A percentile compares a stretch with the other conserved stretches of the same genome.
phyloP scores from a whole-genome alignment of 371 early-diverging fungal species.

The Phascolomyces articulosus region DNA sequence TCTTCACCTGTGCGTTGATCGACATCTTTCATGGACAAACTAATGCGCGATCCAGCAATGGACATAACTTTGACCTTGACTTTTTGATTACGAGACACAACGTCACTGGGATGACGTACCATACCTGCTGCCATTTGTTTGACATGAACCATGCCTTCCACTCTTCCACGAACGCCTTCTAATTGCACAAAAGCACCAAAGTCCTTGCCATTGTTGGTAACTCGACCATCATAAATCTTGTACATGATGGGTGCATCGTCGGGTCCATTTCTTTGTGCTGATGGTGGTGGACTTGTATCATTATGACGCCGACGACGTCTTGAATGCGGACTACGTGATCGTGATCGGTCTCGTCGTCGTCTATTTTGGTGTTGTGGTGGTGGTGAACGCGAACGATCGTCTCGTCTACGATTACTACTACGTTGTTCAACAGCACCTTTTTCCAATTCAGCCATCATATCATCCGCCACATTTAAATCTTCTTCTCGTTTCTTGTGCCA shows the following conservation, averaged over 20 bases:
- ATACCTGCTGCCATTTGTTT: slow-evolving; percentile 70
- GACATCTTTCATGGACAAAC: slow-evolving; percentile 94
- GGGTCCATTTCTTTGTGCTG: slow-evolving; percentile 20
- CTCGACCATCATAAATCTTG: slow-evolving; percentile 87
- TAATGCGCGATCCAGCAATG: slow-evolving; percentile 75
- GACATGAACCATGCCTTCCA: slow-evolving; percentile 91
- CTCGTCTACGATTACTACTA: background rate
- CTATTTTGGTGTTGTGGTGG: slow-evolving; percentile 20
- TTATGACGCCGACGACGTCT: slow-evolving; percentile 35
- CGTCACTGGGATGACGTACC: slow-evolving; percentile 81
- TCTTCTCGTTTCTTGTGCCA: slow-evolving; percentile 51
- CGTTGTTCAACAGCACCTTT: slow-evolving; percentile 31
- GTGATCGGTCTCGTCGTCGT: slow-evolving; percentile 23
- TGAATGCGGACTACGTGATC: slow-evolving; percentile 17
- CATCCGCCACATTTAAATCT: slow-evolving; percentile 48
- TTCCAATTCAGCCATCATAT: slow-evolving; percentile 65
- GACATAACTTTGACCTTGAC: slow-evolving; percentile 96
- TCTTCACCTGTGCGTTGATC: slow-evolving; percentile 92
- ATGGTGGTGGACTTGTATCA: slow-evolving; percentile 37
- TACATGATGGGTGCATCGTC: slow-evolving; percentile 85
- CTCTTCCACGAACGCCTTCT: slow-evolving; percentile 71
- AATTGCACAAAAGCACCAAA: slow-evolving; percentile 93
- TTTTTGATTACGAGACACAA: slow-evolving; percentile 73
- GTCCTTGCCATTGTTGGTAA: slow-evolving; percentile 75
- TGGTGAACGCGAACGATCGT: slow-evolving; percentile 28